Conservation (phyloP, 768 basidiomycete species). For the Leccinellum albellum region DNA sequence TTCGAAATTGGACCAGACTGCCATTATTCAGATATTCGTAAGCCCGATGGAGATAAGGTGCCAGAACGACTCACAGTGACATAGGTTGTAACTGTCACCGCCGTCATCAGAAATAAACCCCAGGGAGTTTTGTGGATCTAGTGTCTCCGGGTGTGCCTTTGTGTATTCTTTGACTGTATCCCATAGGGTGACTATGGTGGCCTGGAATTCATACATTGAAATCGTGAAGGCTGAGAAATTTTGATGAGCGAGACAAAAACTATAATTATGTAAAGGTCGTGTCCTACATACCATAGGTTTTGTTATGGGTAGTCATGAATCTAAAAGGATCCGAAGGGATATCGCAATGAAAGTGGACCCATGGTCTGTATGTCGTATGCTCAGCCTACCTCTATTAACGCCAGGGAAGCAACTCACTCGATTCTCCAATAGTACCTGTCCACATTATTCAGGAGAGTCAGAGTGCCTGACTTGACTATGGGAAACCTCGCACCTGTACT, state of each 20-base stretch:
- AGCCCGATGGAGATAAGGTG: neutral
- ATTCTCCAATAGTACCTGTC: conserved; percentile 30
- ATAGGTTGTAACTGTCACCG: conserved; percentile 58
- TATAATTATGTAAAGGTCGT: neutral
- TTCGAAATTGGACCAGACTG: conserved; percentile 96
- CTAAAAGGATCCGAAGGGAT: conserved; percentile 47
- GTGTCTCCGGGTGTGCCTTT: conserved; percentile 43
- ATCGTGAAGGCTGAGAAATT: conserved; percentile 52
- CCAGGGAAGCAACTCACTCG: conserved; percentile 21
- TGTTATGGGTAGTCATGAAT: conserved; percentile 53
- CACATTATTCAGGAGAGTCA: neutral
- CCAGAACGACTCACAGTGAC: conserved; percentile 48
- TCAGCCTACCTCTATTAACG: conserved; percentile 35
- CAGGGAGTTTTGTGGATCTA: conserved; percentile 54
- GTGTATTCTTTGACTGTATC: conserved; percentile 43
- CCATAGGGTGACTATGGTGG: conserved; percentile 67
- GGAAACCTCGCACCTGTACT: conserved; percentile 25
- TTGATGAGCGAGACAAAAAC: neutral
- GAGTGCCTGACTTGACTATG: neutral
- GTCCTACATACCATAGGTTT: conserved; percentile 43
- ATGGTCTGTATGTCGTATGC: conserved; percentile 34
- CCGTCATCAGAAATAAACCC: conserved; percentile 63
- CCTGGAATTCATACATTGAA: conserved; percentile 55
- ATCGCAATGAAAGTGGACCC: conserved; percentile 54
- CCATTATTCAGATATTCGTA: conserved; percentile 31